Percentiles rank a stretch among this genome's conserved stretches.
These are phyloP conservation scores for Pythium monospermum DNA, from an alignment of 352 stramenopile species.

Conservation along the genomic window DNA sequence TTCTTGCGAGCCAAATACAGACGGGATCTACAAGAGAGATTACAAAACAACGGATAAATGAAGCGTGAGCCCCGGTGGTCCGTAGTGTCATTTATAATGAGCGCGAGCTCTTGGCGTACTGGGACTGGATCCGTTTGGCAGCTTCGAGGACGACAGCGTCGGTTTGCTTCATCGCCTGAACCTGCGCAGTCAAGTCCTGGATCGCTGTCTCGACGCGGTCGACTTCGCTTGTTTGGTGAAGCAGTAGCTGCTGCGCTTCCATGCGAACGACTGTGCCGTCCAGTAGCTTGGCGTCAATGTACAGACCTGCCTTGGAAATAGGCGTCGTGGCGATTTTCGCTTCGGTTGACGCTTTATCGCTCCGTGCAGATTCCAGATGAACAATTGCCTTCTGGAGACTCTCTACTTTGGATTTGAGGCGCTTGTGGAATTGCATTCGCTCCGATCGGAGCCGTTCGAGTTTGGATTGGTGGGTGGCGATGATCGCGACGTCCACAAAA, in stretches of 20 bases:
- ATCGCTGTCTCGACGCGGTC: slow-evolving; percentile 16
- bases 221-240: slow-evolving; percentile 28
- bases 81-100: not conserved
- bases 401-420: slow-evolving; percentile 13
- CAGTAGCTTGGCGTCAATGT: slow-evolving; percentile 23
- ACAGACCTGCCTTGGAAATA: not conserved
- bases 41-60: no score
- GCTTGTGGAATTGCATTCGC: slow-evolving; percentile 20
- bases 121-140: slow-evolving; percentile 28
- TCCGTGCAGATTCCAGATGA: slow-evolving; percentile 14
- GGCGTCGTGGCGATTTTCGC: slow-evolving; percentile 3
- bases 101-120: slow-evolving; percentile 8
- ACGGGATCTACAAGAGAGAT: slow-evolving; percentile 21
- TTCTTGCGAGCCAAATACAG: slow-evolving; percentile 10
- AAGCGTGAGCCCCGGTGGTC: no score
- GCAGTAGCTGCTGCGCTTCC: slow-evolving; percentile 27
- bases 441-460: slow-evolving; percentile 21
- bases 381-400: slow-evolving; percentile 15
- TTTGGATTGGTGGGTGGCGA: slow-evolving; percentile 17
- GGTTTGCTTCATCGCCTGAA: slow-evolving; percentile 13
- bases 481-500: slow-evolving; percentile 6
- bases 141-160: slow-evolving; percentile 25
- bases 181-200: slow-evolving; percentile 6
- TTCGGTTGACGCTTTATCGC: slow-evolving; percentile 20
- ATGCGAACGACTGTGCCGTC: slow-evolving; percentile 29